Conservation (phyloP, 768 basidiomycete genomes). For the Naganishia friedmannii region DNA sequence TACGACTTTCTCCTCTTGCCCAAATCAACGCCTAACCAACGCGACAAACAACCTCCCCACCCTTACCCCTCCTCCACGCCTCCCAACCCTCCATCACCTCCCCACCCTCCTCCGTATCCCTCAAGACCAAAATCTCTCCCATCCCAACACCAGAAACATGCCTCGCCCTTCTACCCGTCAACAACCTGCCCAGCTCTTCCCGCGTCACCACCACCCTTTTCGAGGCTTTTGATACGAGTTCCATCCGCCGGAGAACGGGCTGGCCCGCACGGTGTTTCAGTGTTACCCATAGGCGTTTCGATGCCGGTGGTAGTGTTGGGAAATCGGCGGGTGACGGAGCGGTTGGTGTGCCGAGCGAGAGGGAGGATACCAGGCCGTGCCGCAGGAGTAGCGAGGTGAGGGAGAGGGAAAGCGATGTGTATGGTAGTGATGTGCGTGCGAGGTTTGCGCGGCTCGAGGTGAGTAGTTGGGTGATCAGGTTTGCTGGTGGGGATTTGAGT, state of each 20-base stretch:
- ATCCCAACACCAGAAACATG: constrained; percentile 78
- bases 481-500: constrained; percentile 57
- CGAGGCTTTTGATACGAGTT: constrained; percentile 78
- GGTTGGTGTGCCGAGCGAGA: constrained; percentile 65
- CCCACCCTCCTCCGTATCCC: constrained; percentile 63
- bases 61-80: constrained; percentile 70
- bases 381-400: constrained; percentile 89
- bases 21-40: constrained; percentile 55
- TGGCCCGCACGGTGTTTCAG: constrained; percentile 90
- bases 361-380: constrained; percentile 75
- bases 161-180: constrained; percentile 76
- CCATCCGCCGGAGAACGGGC: constrained; percentile 75
- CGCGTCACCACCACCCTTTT: constrained; percentile 72
- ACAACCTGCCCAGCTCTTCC: constrained; percentile 70
- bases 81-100: constrained; percentile 76
- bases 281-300: constrained; percentile 84
- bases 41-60: constrained; percentile 84
- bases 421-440: constrained; percentile 69
- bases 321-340: constrained; percentile 68
- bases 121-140: constrained; percentile 88
- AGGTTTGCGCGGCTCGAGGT: constrained; percentile 89
- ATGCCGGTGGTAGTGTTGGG: constrained; percentile 59
- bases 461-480: constrained; percentile 84
- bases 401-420: constrained; percentile 83
- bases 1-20: no score